A percentile compares a stretch with the other conserved stretches of the same genome.
phyloP scores from a whole-genome alignment of 352 stramenopile genomes.

The Globisporangium cederbergense region DNA sequence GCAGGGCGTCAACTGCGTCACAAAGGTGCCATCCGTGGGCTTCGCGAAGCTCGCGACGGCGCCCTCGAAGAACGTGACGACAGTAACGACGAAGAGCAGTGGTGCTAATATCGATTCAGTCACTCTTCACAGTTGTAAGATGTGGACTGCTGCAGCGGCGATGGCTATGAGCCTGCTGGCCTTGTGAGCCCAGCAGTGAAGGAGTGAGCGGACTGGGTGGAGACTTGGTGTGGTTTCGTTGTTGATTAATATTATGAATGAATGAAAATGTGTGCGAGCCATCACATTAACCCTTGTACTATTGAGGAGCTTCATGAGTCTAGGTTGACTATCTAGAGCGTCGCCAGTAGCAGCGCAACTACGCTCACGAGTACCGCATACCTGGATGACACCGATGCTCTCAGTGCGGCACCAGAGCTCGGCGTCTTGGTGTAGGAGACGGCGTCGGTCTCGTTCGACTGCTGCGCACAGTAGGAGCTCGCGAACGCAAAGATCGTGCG shows the following conservation, averaged over 20 bases:
- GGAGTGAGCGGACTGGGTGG: not conserved
- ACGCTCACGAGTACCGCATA: not conserved
- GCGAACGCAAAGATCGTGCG: constrained; percentile 13
- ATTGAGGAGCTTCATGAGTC: not conserved
- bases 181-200: not conserved
- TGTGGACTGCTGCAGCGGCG: not conserved
- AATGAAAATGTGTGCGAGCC: not conserved
- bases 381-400: not conserved
- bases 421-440: constrained; percentile 14
- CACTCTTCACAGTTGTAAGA: not conserved
- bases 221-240: not conserved
- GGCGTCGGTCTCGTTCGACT: constrained; percentile 12
- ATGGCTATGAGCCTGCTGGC: not conserved
- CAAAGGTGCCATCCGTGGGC: constrained; percentile 31
- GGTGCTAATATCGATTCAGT: not conserved
- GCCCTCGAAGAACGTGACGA: constrained; percentile 23
- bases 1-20: constrained; percentile 31
- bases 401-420: not conserved
- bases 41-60: constrained; percentile 41
- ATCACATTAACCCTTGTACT: too few relatives aligned
- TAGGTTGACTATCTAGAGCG: not conserved
- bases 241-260: not conserved
- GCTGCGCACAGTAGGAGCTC: constrained; percentile 12
- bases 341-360: not conserved
- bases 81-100: not conserved